Evolutionary conservation across 1,139 yeast species (phyloP), one percentile per base, ranked within the genome.

Genomic region (Yarrowia galli): DNA sequence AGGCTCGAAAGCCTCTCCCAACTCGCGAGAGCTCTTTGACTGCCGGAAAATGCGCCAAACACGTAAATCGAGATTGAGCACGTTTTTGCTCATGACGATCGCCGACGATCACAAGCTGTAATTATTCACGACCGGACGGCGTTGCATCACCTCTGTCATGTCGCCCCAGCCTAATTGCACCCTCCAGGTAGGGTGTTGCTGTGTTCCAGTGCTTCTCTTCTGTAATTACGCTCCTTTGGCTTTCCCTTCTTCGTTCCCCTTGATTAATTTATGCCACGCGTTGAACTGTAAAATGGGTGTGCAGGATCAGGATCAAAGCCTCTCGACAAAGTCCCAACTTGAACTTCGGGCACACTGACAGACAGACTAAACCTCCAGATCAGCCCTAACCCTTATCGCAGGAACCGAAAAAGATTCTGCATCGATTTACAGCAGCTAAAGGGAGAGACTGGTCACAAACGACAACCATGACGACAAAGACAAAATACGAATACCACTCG

Each of bases 401-500:
- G 8, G 38, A 49, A 28, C 7, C 5, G 23, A 35, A 49, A 49
- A 49, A 46, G 51, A 48, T 48, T 48, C 53, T 48, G 53, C 53
- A 46, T 25, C 51, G 25, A 15, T 35, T 35, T 12, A 42, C 18
- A 42, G 15, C 32, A 22, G 23, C 46, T 42, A 40, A 40, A n/a
- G 12, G 18, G 20, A 40, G n/a, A 40, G 8, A 6, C 3, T n/a
- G 9, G 16, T n/a, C n/a, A 42, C 18, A 42, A n/a, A 10, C 8
- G 7, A n/a, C 22, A 6, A 18, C 23, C n/a, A 32, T 32, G 32
- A 15, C 42, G 10, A 53, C 61, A 18, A 58, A 58, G 43, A 53
- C 61, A 15, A 58, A 58, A 58, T 58, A 58, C 46, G 56, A 61
- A 38, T 36, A 36, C 46, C 66, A 77, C 67, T 73, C 72, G 67